A percentile compares a stretch with the other conserved stretches of the same genome.
Conservation (phyloP, 495 filamentous ascomycete species). For the Bacidia gigantensis region DNA sequence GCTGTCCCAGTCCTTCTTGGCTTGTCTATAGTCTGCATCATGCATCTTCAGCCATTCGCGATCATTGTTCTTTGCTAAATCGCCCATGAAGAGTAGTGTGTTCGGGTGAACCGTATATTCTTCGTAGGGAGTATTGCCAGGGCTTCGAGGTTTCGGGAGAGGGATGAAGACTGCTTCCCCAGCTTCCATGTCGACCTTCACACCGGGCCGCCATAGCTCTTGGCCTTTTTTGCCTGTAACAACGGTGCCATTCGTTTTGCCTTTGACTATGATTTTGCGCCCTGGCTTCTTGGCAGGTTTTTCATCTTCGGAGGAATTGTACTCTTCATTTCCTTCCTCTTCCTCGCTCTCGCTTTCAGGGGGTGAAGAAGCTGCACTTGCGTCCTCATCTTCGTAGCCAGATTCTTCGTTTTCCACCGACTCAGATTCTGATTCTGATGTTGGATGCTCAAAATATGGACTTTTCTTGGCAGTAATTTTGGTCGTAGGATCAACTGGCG, state of each 20-base stretch:
- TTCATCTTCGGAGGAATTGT: slow-evolving; percentile 20
- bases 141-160: slow-evolving; percentile 53
- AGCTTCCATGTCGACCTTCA: slow-evolving; percentile 41
- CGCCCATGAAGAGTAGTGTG: slow-evolving; percentile 62
- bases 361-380: slow-evolving; percentile 14
- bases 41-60: slow-evolving; percentile 75
- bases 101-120: slow-evolving; percentile 66
- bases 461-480: slow-evolving; percentile 43
- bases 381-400: slow-evolving; percentile 27
- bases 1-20: slow-evolving; percentile 63
- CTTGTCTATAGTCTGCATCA: slow-evolving; percentile 60
- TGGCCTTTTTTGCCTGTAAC: slow-evolving; percentile 25
- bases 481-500: slow-evolving; percentile 16
- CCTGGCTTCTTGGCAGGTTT: slow-evolving; percentile 14
- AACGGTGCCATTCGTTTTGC: slow-evolving; percentile 8
- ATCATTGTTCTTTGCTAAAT: slow-evolving; percentile 66
- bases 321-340: slow-evolving; percentile 16
- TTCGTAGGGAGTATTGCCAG: slow-evolving; percentile 50
- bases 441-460: slow-evolving; percentile 38
- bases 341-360: slow-evolving; percentile 19
- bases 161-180: slow-evolving; percentile 55
- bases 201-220: slow-evolving; percentile 45
- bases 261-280: slow-evolving; percentile 16
- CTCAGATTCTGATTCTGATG: slow-evolving; percentile 23
- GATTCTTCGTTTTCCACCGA: slow-evolving; percentile 21